Conservation (phyloP, 1,284 basidiomycete species). For the Termitomyces sp. region DNA sequence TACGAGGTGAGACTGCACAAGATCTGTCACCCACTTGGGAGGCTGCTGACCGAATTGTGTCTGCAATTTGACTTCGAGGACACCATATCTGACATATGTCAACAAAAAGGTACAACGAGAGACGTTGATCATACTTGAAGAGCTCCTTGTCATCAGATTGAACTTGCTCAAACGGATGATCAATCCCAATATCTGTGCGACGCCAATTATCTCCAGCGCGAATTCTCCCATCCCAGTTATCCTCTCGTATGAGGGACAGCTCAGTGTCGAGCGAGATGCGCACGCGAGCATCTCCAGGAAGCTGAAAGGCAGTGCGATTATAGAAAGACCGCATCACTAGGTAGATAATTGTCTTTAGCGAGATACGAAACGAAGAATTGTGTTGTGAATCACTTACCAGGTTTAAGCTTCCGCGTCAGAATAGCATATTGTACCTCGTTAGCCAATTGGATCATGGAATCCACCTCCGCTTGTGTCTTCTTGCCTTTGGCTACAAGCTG, state of each 20-base stretch:
- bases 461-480: slow-evolving; percentile 91
- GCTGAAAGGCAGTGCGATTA: slow-evolving; percentile 97
- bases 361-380: not conserved
- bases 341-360: not conserved
- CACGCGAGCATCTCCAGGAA: slow-evolving; percentile 96
- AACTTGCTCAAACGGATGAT: slow-evolving; percentile 84
- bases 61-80: slow-evolving; percentile 96
- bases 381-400: slow-evolving; percentile 48
- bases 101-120: not conserved
- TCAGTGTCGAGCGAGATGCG: slow-evolving; percentile 98
- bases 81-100: slow-evolving; percentile 57
- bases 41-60: slow-evolving; percentile 96
- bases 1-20: slow-evolving; percentile 92
- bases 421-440: slow-evolving; percentile 95
- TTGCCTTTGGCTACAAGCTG: slow-evolving; percentile 87
- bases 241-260: slow-evolving; percentile 90
- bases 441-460: slow-evolving; percentile 93
- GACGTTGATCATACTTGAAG: slow-evolving; percentile 67
- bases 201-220: slow-evolving; percentile 91
- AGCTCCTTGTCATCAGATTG: slow-evolving; percentile 80
- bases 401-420: slow-evolving; percentile 77
- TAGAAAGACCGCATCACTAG: slow-evolving; percentile 97
- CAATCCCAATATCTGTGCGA: slow-evolving; percentile 89
- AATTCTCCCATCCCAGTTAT: slow-evolving; percentile 87
- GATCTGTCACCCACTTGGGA: slow-evolving; percentile 93